Base-by-base conservation (phyloP, 2,329 filamentous ascomycete genomes). In the Colletotrichum tamarilloi region DNA sequence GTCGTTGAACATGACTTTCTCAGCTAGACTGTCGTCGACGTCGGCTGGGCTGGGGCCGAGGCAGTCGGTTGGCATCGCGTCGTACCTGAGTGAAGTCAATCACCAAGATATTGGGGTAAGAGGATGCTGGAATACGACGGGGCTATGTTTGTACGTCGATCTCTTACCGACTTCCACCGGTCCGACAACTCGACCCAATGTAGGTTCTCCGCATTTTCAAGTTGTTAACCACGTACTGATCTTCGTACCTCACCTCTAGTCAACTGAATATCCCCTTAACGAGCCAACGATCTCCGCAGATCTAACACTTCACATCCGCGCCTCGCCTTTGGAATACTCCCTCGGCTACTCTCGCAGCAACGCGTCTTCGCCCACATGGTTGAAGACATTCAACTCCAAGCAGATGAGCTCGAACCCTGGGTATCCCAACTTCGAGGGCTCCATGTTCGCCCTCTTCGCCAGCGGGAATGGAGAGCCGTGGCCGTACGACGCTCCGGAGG, bases 1-100 rank as follows among this genome's bases (percentile, higher is more conserved):
- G 30, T 79, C 77, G 8, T 38, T 79, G 42, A 81, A 81, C 63
- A 80, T 80, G 77, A 79, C 78, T 1, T 80, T 79, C 30, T 74
- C 77, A 1, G 77, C 78, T 12, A 77, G 69, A 8, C 35, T 78
- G 24, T 42, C 75, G 8, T 56, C 71, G 1, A 77, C 74, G 1
- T 53, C 72, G 1, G 73, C 70, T 16, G 69, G 67, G 2, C 58
- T 80, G 1, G 76, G 76, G 1, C 68, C 74, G 2, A 67, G 71
- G 3, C 77, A 80, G 46, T 76, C 77, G 6, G 69, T 80, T 3
- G 78, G 79, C 0, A 74, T 80, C 19, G 77, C 78, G 7, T 73
- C 77, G 7, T 80, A 79, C 32, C 72, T 78, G 7, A 78, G 75
- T 28, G 78, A 80, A 28, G 64, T 74, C 6, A 75, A 75, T 19